Base-by-base conservation (phyloP, 352 stramenopile genomes). In the Thraustochytrium sp. region DNA sequence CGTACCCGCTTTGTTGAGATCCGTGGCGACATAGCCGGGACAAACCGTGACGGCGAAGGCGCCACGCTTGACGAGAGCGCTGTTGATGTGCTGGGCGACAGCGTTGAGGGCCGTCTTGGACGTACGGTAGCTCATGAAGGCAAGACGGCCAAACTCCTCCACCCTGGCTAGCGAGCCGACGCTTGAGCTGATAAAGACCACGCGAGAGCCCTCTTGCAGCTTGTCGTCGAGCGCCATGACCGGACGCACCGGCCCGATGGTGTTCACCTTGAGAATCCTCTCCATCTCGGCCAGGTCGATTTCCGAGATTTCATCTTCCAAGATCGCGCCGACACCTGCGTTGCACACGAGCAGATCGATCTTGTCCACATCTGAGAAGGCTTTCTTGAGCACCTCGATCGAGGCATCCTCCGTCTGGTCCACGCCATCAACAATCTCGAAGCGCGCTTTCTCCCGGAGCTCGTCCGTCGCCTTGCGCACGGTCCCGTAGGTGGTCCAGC, bases 91-190 rank as follows among this genome's bases (percentile, higher is more conserved):
- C 29, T 42, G 18, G 64, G 26, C 64, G 29, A 76, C 56, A 9
- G 84, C 91, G 82, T 94, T 94, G 38, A 92, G 78, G 9, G 89
- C 91, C 0, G 89, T 63, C 73, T 93, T 93, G 44, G 88, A 92
- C 53, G 89, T 87, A 42, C 88, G 86, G 82, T 94, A 93, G 73
- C 87, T 89, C 80, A 92, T 92, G 42, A 85, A 84, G 23, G 75
- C 85, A 23, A n/a, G n/a, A n/a, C n/a, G n/a, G n/a, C n/a, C n/a
- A n/a, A n/a, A n/a, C n/a, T 90, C 91, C 2, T 85, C 89, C 16
- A 49, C 61, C 63, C 89, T 91, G 63, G 87, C 86, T 11, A 44
- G 54, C 42, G 91, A 88, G 56, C 88, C 90, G 48, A 89, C 90
- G 59, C 89, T 75, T 3, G 68, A 55, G 8, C 87, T 91, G n/a